Base-by-base conservation (phyloP, 73 alveolate genomes). In the Halteria grandinella region DNA sequence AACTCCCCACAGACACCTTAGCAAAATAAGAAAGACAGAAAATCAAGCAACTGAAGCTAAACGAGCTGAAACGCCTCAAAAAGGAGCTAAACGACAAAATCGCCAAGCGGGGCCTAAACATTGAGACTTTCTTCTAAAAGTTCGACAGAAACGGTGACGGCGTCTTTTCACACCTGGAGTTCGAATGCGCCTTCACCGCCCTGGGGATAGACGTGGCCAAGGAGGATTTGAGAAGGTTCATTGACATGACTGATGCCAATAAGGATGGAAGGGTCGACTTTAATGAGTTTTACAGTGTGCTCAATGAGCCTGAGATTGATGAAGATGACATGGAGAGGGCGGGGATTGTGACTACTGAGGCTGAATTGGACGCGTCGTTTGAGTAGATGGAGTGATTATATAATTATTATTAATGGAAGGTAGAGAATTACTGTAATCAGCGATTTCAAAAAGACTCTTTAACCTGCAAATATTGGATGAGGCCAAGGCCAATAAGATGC, bases 251-350 rank as follows among this genome's bases (percentile, higher is more conserved):
- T 27, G 87, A 75, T 75, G 18, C 66, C 14, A 75, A 75, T 43
- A 58, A 75, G 29, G 87, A 75, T 59, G 87, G 87, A n/a, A 75
- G 37, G 55, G 59, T 75, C n/a, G 87, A 75, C 39, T 75, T 53
- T 32, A 55, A 75, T 24, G 87, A 75, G 31, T 75, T 75, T 32
- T 53, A 43, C 34, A 2, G 33, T 51, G 40, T 73, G 75, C 75
- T 73, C n/a, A 55, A 53, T 32, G 43, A 70, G n/a, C n/a, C n/a
- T n/a, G n/a, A n/a, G n/a, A n/a, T n/a, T n/a, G n/a, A n/a, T n/a
- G n/a, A n/a, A n/a, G n/a, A n/a, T n/a, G n/a, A n/a, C n/a, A n/a
- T 37, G 49, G 49, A 37, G 49, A 37, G 14, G 14, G n/a, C n/a
- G n/a, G n/a, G n/a, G n/a, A n/a, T n/a, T n/a, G n/a, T n/a, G n/a